Evolutionary conservation across 148 eudicot species (phyloP), one percentile per base, ranked within the genome.

Genomic region (Rheum nobile): DNA sequence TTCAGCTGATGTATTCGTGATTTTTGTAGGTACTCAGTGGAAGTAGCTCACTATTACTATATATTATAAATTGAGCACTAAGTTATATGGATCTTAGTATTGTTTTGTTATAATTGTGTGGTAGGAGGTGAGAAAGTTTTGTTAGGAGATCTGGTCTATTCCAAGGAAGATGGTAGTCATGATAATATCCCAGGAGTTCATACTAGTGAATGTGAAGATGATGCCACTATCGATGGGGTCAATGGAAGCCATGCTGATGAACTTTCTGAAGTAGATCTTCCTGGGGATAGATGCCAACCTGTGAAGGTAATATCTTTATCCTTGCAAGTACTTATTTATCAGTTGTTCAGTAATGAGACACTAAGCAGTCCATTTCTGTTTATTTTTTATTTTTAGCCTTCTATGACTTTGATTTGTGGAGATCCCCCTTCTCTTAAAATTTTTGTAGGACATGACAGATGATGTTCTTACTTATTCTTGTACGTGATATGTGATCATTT

Each of bases 121-220:
- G 79, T 77, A 94, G 98, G 97, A 77, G 75, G 83, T 70, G 82
- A 84, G 46, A 84, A 83, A 74, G 91, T 91, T 73, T 89, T 89
- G 74, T 82, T 90, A 55, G 98, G 98, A 79, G 98, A 94, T 84
- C 86, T 94, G 80, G 98, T 94, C 50, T 86, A 84, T 79, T 84
- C 86, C 75, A 91, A 87, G 79, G 89, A 84, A 77, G 85, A 89
- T 79, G 67, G 72, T 35, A 28, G 75, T 67, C 84, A 75, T 22
- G 85, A 83, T 75, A 82, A 55, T 32, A 52, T 81, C 34, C 70
- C 70, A 65, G 67, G 47, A 75, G 67, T 71, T 32, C 42, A 28
- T 42, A 50, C n/a, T 46, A 54, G 75, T 43, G 91, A 82, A 72
- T 78, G 74, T 72, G 93, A 82, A 74, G 88, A 82, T 71, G 86